Evolutionary conservation across 257 asterid species (phyloP).

Genomic region (Linderniella brevidens): DNA sequence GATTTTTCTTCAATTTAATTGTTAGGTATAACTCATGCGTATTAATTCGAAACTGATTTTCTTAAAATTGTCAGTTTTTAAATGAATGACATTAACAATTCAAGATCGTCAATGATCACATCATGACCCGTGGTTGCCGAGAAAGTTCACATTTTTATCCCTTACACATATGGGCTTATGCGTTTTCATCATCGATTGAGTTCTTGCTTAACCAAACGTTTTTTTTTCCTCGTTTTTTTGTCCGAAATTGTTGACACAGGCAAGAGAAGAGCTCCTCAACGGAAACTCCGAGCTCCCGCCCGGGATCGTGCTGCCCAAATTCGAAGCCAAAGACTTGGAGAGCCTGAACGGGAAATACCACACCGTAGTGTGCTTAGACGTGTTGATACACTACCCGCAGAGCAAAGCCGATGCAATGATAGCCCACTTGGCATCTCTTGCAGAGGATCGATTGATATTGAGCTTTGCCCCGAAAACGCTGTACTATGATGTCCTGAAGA

Average conservation of each 20-base stretch:
- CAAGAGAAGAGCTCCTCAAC: constrained; percentile 42
- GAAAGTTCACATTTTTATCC: too few species aligned
- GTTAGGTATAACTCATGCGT: too few species aligned
- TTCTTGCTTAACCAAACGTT: too few species aligned
- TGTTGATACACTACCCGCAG: constrained; percentile 92
- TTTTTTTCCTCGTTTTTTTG: neutral
- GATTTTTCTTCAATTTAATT: too few species aligned
- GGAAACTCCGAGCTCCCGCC: constrained; percentile 31
- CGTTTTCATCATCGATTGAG: too few species aligned
- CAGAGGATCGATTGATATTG: constrained; percentile 62
- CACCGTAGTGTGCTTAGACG: constrained; percentile 84
- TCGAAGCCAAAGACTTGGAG: constrained; percentile 78
- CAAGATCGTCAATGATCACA: too few species aligned
- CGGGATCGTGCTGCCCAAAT: constrained; percentile 48
- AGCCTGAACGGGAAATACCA: constrained; percentile 73
- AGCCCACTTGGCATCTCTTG: constrained; percentile 83
- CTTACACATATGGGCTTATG: too few species aligned
- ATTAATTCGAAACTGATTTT: too few species aligned
- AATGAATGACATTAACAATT: too few species aligned
- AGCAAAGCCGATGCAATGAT: constrained; percentile 87
- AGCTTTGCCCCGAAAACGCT: constrained; percentile 92
- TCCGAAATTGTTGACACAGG: constrained; percentile 40
- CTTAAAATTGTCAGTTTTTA: too few species aligned
- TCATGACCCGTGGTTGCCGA: too few species aligned
- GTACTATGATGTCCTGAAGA: constrained; percentile 63